These are phyloP conservation scores for Ustilago nuda DNA, from an alignment of 1,284 basidiomycete species.

Conservation along the genomic window DNA sequence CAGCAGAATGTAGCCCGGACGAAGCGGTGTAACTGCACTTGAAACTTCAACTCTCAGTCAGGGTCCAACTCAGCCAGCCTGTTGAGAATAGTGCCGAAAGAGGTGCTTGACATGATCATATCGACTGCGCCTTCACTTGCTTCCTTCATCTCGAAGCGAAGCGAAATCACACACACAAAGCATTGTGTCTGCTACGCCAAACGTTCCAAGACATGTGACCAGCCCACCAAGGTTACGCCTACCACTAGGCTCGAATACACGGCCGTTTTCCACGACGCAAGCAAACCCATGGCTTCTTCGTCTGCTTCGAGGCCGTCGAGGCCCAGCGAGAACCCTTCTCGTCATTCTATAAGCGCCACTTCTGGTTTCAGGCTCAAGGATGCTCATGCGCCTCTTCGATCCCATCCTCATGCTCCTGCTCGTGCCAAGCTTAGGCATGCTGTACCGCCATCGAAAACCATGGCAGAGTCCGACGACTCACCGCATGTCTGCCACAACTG, in stretches of 20 bases:
- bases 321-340: slow-evolving; percentile 28
- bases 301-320: slow-evolving; percentile 11
- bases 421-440: slow-evolving; percentile 26
- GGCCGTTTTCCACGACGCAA: background rate
- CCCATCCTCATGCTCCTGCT: slow-evolving; percentile 12
- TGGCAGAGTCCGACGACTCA: background rate
- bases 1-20: no score
- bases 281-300: slow-evolving; percentile 13
- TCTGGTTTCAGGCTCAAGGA: slow-evolving; percentile 9
- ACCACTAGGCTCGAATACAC: background rate
- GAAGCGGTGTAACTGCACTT: no score
- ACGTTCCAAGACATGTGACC: slow-evolving; percentile 19
- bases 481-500: slow-evolving; percentile 42
- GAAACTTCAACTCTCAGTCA: slow-evolving; percentile 1
- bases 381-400: background rate
- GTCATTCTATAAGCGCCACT: slow-evolving; percentile 23
- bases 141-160: background rate
- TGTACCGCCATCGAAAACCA: background rate
- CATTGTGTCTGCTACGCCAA: slow-evolving; percentile 4
- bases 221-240: background rate
- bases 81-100: background rate
- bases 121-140: background rate
- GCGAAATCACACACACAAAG: background rate
- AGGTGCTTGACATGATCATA: background rate
- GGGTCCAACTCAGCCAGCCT: slow-evolving; percentile 11